Conservation (phyloP, 129 eudicot genomes). For the Cynara cardunculus region DNA sequence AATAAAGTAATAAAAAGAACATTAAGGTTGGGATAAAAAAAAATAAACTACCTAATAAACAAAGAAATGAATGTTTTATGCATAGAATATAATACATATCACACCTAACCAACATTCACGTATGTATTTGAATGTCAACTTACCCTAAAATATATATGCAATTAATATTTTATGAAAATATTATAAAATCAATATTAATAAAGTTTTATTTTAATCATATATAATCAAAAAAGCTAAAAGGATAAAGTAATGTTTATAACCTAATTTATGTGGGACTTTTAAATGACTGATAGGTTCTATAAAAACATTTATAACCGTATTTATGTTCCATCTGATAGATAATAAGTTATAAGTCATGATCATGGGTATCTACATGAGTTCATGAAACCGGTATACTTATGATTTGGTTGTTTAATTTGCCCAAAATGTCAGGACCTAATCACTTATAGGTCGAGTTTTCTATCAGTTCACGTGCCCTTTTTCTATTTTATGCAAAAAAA, state of each 20-base stretch:
- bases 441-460: background rate
- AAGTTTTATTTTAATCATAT: background rate
- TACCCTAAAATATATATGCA: background rate
- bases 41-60: no score
- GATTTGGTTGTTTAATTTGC: slow-evolving; percentile 8
- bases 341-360: slow-evolving; percentile 9
- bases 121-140: background rate
- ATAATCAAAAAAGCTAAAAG: background rate
- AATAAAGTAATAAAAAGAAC: no score
- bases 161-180: no score
- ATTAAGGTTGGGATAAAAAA: no score
- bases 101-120: background rate
- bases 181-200: background rate
- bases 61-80: no score
- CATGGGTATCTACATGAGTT: slow-evolving; percentile 4
- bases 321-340: background rate
- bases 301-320: slow-evolving; percentile 8
- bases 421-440: slow-evolving; percentile 1
- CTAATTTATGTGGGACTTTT: background rate
- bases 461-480: background rate
- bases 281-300: background rate
- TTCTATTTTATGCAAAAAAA: background rate
- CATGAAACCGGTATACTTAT: background rate
- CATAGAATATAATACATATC: no score
- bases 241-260: background rate